Percentiles rank a stretch among this genome's conserved stretches.
These are phyloP conservation scores for Ramaria rubella DNA, from an alignment of 768 basidiomycete species.

Conservation along the genomic window DNA sequence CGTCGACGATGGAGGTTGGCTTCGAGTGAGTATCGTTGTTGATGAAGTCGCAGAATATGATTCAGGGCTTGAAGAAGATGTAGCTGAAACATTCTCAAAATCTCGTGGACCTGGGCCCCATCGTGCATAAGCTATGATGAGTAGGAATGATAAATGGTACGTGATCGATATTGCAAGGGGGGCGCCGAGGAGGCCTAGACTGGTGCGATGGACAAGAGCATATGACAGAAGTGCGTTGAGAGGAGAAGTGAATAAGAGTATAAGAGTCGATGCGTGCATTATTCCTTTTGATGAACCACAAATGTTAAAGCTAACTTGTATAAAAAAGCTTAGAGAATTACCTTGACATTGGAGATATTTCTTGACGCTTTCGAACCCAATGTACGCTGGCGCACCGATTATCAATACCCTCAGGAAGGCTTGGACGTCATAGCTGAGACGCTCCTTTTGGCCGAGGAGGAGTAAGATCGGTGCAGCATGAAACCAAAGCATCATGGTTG, in stretches of 20 bases:
- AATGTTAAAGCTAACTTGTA: constrained; percentile 4
- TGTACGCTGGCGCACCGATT: constrained; percentile 62
- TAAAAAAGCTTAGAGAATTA: constrained; percentile 18
- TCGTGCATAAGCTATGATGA: constrained; percentile 36
- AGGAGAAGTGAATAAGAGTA: constrained; percentile 57
- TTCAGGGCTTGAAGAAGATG: not conserved
- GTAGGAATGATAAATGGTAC: constrained; percentile 60
- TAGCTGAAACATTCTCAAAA: too few relatives aligned
- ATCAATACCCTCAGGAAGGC: constrained; percentile 57
- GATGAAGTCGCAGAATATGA: not conserved
- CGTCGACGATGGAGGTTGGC: not conserved
- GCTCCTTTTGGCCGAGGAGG: constrained; percentile 51
- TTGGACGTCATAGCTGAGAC: constrained; percentile 56
- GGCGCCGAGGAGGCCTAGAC: constrained; percentile 58
- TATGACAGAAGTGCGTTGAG: constrained; percentile 59
- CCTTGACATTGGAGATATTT: constrained; percentile 80
- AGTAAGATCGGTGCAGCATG: constrained; percentile 58
- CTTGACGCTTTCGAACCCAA: constrained; percentile 70
- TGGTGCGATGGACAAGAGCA: constrained; percentile 54
- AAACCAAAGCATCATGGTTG: constrained; percentile 56
- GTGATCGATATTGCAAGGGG: constrained; percentile 61
- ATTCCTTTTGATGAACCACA: constrained; percentile 44
- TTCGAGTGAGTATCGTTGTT: not conserved
- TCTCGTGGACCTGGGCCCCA: constrained; percentile 8
- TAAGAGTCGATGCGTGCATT: constrained; percentile 62